Conservation (phyloP, 345 rosid genomes). For the Geranium brycei region DNA sequence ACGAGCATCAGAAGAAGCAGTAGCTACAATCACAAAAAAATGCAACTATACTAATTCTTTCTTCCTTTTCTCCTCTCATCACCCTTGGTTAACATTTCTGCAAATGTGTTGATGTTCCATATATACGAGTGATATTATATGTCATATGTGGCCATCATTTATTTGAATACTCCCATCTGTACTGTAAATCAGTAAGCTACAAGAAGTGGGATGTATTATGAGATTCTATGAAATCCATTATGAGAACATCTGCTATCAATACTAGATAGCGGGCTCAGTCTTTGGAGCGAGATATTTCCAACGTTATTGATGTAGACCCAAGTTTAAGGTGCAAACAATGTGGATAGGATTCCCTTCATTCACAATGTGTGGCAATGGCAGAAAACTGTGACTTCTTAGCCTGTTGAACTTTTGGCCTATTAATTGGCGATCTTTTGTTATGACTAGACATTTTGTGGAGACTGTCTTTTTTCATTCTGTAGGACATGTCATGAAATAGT, state of each 20-base stretch:
- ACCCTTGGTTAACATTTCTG: too few relatives aligned
- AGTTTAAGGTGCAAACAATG: background rate
- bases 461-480: background rate
- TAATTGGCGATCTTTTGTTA: background rate
- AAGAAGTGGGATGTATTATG: background rate
- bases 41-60: constrained; percentile 42
- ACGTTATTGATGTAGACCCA: background rate
- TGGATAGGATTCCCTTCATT: background rate
- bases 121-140: too few relatives aligned
- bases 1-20: constrained; percentile 89
- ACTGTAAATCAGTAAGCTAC: background rate
- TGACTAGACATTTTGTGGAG: background rate
- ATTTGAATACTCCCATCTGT: background rate
- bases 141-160: too few relatives aligned
- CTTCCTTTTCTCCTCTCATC: too few relatives aligned
- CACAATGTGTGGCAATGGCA: background rate
- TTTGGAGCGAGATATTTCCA: background rate
- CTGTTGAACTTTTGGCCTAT: too few relatives aligned
- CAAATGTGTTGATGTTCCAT: too few relatives aligned
- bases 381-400: background rate
- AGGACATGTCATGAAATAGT: background rate
- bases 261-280: background rate
- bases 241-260: background rate
- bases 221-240: background rate
- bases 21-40: constrained; percentile 51